A percentile compares a stretch with the other conserved stretches of the same genome.
Evolutionary conservation across 306 rosid genomes (phyloP).

Genomic region (Medicago truncatula): MtrunA17r5.0-ANR NC_053043.1:18320501-18321000

Average conservation of each 20-base stretch:
- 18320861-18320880: slow-evolving; percentile 20
- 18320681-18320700: slow-evolving; percentile 9
- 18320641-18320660: neutral
- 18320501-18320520: slow-evolving; percentile 19
- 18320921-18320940: slow-evolving; percentile 1
- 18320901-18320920: slow-evolving; percentile 17
- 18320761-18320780: slow-evolving; percentile 98
- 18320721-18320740: slow-evolving; percentile 27
- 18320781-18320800: slow-evolving; percentile 92
- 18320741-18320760: slow-evolving; percentile 23
- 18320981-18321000: slow-evolving; percentile 12
- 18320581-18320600: slow-evolving; percentile 13
- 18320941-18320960: slow-evolving; percentile 13
- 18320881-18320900: slow-evolving; percentile 26
- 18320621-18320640: neutral
- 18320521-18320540: slow-evolving; percentile 22
- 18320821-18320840: slow-evolving; percentile 41
- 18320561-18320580: slow-evolving; percentile 18
- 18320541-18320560: slow-evolving; percentile 14
- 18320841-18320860: slow-evolving; percentile 32
- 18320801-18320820: slow-evolving; percentile 74
- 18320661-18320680: neutral
- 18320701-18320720: slow-evolving; percentile 11
- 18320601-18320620: neutral
- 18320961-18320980: slow-evolving; percentile 17